Base-by-base conservation (phyloP, 2,329 filamentous ascomycete species). In the Diplodia corticola region DNA sequence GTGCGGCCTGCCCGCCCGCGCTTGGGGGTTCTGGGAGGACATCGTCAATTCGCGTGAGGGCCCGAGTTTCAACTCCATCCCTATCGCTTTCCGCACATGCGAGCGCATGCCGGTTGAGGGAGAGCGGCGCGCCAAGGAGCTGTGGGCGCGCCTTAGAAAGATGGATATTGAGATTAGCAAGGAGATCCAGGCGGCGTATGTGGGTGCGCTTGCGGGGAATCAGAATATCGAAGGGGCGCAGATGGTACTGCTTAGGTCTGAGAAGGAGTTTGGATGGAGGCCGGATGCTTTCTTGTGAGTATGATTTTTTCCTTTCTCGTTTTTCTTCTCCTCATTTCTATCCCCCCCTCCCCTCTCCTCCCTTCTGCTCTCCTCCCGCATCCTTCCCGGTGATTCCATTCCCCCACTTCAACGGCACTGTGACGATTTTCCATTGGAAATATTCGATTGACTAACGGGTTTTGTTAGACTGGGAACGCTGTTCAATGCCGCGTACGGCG, bases 21-120 rank as follows among this genome's bases (percentile, higher is more conserved):
- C 91, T 1, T 81, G 96, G 69, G 87, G 89, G 57, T 92, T 92
- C 74, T 98, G 93, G 92, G 83, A 88, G 64, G 88, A 96, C 55
- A 93, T 99, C 66, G 88, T 89, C n/a, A 85, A 87, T 65, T 92
- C 89, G 0, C 83, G 84, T n/a, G 93, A 98, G 77, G 95, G 95
- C 0, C 95, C 95, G 0, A 90, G 89, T 1, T 92, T 95, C 72
- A 86, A 87, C 68, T 93, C 89, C 68, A 84, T 99, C 44, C 87
- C 89, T 53, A 89, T 95, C 37, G 89, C 93, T 2, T 92, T 99
- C 71, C 88, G 89, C 70, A 86, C 89, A 1, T 94, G 93, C 75
- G 89, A 96, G 48, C 86, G 86, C 22, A 77, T 80, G 67, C 74
- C 79, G 0, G 80, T 77, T 65, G 83, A 82, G 9, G 80, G 82